Percentiles rank a stretch among this genome's conserved stretches.
Evolutionary conservation across 1,139 yeast species (phyloP).

Genomic region (Suhomyces maxii): DNA sequence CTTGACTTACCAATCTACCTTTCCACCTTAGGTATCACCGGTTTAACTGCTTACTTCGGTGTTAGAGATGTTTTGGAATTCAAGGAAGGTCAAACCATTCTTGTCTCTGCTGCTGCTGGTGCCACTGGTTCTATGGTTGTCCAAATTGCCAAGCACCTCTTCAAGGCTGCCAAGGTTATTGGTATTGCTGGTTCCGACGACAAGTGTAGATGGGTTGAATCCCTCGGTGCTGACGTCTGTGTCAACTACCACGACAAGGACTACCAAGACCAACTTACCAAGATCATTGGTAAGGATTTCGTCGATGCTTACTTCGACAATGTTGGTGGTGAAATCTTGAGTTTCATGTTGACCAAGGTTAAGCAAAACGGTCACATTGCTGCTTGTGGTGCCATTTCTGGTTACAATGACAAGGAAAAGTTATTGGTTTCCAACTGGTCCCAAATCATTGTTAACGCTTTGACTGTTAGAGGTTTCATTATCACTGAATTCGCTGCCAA

Average conservation of each 20-base stretch:
- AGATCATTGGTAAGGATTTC: slow-evolving; percentile 36
- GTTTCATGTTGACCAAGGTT: slow-evolving; percentile 17
- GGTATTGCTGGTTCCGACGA: slow-evolving; percentile 66
- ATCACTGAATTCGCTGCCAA: slow-evolving; percentile 36
- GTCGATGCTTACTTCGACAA: slow-evolving; percentile 32
- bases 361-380: slow-evolving; percentile 24
- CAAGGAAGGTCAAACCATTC: slow-evolving; percentile 38
- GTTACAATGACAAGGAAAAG: slow-evolving; percentile 34
- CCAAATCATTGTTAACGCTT: slow-evolving; percentile 46
- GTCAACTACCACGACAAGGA: slow-evolving; percentile 55
- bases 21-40: slow-evolving; percentile 50
- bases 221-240: slow-evolving; percentile 54
- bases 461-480: slow-evolving; percentile 51
- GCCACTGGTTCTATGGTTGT: slow-evolving; percentile 67
- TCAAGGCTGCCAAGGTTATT: slow-evolving; percentile 56
- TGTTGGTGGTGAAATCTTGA: slow-evolving; percentile 26
- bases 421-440: slow-evolving; percentile 38
- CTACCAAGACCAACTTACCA: slow-evolving; percentile 41
- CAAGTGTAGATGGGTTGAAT: slow-evolving; percentile 55
- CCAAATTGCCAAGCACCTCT: slow-evolving; percentile 56
- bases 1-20: slow-evolving; percentile 32
- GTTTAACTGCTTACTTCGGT: slow-evolving; percentile 64
- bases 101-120: slow-evolving; percentile 69
- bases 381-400: slow-evolving; percentile 34
- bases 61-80: slow-evolving; percentile 46